Conservation (phyloP, 108 stramenopile genomes). For the Nitzschia putrida region DNA sequence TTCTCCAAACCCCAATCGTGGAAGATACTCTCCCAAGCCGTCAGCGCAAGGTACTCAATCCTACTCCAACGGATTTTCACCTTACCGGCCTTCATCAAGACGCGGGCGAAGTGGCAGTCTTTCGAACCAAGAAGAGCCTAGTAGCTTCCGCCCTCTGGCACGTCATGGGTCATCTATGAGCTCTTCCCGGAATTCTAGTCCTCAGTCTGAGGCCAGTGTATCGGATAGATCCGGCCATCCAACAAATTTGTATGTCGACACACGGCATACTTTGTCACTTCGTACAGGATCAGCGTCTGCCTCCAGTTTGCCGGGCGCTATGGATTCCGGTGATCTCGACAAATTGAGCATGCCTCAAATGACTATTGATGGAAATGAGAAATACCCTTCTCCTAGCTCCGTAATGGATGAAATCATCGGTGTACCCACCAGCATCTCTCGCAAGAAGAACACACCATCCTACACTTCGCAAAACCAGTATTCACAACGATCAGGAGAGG, state of each 20-base stretch:
- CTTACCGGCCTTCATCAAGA: background rate
- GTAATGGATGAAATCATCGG: constrained; percentile 2
- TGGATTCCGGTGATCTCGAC: constrained; percentile 15
- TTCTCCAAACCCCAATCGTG: constrained; percentile 1
- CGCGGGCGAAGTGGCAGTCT: background rate
- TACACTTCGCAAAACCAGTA: background rate
- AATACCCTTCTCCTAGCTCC: constrained; percentile 19
- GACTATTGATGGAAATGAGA: constrained; percentile 9
- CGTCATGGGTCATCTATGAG: background rate
- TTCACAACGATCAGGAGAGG: background rate
- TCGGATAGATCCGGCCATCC: background rate
- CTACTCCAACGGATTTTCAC: background rate
- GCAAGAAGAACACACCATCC: background rate
- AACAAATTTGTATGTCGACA: background rate
- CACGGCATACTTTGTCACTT: background rate
- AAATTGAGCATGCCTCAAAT: constrained; percentile 27
- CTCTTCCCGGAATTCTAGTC: background rate
- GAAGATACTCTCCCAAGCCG: constrained; percentile 6
- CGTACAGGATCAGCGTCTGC: background rate
- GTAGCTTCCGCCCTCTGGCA: background rate
- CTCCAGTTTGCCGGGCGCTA: background rate
- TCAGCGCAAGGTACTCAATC: background rate
- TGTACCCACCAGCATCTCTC: constrained; percentile 21
- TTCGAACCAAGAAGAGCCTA: background rate
- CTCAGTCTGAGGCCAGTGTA: background rate